Evolutionary conservation across 2,329 filamentous ascomycete species (phyloP), one percentile per base, ranked within the genome.

Genomic region (Xylaria sp.): DNA sequence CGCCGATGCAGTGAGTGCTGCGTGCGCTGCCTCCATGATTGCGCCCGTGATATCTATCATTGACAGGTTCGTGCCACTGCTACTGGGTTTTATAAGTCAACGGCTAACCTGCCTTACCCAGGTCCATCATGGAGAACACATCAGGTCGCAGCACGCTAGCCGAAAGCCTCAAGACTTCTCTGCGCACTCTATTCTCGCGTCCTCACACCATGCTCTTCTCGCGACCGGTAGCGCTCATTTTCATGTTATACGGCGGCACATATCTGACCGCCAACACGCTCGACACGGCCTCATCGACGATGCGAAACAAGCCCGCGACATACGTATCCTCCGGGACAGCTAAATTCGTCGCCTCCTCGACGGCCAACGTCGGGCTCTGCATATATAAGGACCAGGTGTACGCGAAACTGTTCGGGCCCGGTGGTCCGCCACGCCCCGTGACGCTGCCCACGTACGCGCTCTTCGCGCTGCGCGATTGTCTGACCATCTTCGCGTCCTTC

Each of bases 401-500:
- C 79, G 93, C 93, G 0, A 88, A 89, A 75, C 87, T 97, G 76
- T 97, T 97, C 78, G 93, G 93, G 13, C 88, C 91, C 0, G 81
- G 79, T 65, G 80, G 76, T 28, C 78, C 82, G 0, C 86, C 81
- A 12, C 83, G 85, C 18, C 81, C 85, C 30, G 91, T 97, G 0
- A 90, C 92, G 0, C 80, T 89, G 36, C 83, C 91, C 1, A 92
- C 90, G 9, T 96, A 94, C 80, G 83, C 85, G 0, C 87, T 97
- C 65, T 97, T 97, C 83, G 90, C 92, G 3, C 77, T 91, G 63
- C 89, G 94, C 74, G 94, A 97, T 81, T 93, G 91, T 80, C 82
- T 97, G 69, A 97, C 94, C 60, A 94, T 97, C 74, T 97, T 97
- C 79, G 93, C 93, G 4, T 93, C 89, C 13, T 98, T 97, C 86